Conservation (phyloP, 257 asterid species). For the Solanum sejunctum region DNA sequence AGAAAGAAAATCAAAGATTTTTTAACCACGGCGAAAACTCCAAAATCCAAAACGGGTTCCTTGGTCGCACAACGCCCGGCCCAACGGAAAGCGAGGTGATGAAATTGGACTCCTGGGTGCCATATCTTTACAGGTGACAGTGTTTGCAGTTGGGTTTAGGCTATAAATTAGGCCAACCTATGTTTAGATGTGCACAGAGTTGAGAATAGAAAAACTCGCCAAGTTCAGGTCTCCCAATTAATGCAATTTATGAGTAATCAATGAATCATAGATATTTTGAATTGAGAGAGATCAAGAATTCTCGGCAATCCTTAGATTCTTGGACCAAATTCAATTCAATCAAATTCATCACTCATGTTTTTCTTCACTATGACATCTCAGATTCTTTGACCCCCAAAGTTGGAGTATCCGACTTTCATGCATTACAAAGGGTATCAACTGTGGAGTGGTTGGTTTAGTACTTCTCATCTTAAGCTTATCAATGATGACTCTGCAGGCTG, state of each 20-base stretch:
- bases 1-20: too few species aligned
- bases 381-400: background rate
- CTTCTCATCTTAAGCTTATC: background rate
- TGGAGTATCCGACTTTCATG: background rate
- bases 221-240: background rate
- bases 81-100: too few species aligned
- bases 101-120: too few species aligned
- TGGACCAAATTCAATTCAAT: background rate
- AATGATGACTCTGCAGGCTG: background rate
- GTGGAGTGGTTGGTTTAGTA: background rate
- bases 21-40: too few species aligned
- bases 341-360: background rate
- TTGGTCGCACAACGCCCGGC: too few species aligned
- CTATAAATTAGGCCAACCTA: background rate
- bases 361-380: background rate
- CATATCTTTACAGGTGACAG: too few species aligned
- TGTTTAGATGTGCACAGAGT: background rate
- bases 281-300: background rate
- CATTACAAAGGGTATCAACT: background rate
- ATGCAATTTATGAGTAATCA: background rate
- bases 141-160: too few species aligned
- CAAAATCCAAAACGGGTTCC: too few species aligned
- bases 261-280: background rate
- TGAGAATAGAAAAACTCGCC: background rate
- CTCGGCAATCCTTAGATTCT: background rate